phyloP scores from a whole-genome alignment of 2,329 filamentous ascomycete species.

The Fusarium goolgardi region DNA sequence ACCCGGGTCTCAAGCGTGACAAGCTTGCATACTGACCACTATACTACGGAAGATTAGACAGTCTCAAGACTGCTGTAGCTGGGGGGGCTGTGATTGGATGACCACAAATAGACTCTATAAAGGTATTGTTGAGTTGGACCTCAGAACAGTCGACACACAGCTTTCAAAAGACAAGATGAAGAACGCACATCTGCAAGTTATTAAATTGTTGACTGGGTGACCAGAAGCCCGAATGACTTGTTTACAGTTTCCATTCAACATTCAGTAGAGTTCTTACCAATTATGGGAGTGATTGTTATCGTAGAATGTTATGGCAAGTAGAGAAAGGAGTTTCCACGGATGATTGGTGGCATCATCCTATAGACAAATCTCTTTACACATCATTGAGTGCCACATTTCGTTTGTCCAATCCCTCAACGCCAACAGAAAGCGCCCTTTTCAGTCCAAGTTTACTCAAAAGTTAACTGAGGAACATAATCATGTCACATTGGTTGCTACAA shows the following conservation, averaged over 20 bases:
- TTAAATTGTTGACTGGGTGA: too few relatives aligned
- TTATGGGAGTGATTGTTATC: background rate
- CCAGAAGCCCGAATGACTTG: background rate
- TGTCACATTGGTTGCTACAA: background rate
- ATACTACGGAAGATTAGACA: conserved; percentile 3
- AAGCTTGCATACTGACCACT: conserved; percentile 1
- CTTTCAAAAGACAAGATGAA: too few relatives aligned
- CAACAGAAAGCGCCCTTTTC: too few relatives aligned
- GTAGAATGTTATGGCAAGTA: background rate
- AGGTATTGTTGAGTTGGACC: accelerated
- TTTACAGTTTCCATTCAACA: background rate
- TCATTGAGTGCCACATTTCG: background rate
- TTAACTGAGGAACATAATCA: background rate
- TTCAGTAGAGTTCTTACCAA: background rate
- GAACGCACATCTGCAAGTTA: background rate
- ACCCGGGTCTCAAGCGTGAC: background rate
- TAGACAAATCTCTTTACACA: background rate
- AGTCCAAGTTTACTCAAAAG: background rate
- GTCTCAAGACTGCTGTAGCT: background rate
- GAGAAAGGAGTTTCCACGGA: background rate
- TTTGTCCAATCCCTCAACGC: too few relatives aligned
- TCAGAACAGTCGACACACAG: too few relatives aligned
- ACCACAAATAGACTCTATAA: accelerated
- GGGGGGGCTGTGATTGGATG: background rate
- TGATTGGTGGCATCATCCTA: background rate